Conservation (phyloP, 306 rosid species). For the Sophora flavescens region DNA sequence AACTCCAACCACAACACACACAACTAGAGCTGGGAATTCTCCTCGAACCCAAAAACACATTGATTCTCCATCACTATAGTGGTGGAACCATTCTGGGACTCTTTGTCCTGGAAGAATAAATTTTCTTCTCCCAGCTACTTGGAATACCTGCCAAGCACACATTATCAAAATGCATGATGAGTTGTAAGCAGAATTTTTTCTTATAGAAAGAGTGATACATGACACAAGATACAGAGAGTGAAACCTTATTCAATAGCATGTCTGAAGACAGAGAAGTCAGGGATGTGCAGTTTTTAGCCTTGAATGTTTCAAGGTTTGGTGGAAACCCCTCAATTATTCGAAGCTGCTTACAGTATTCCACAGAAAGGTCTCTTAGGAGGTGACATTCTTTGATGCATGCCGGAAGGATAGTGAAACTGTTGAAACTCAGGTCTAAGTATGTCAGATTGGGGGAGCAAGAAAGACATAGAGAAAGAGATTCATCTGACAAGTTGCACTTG, state of each 20-base stretch:
- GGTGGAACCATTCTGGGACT: no score
- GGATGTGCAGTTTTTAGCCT: not conserved
- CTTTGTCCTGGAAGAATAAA: no score
- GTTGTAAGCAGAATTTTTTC: no score
- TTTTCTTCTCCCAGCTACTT: no score
- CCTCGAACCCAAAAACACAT: no score
- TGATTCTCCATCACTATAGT: no score
- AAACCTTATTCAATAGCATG: conserved; percentile 16
- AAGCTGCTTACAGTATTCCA: conserved; percentile 4
- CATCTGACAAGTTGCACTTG: not conserved
- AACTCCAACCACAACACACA: no score
- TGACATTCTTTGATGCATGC: no score
- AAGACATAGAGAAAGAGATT: not conserved
- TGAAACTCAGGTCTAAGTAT: not conserved
- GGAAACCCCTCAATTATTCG: conserved; percentile 15
- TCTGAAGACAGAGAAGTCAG: not conserved
- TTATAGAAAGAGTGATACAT: not conserved
- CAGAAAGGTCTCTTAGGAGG: not conserved
- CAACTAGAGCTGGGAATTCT: no score
- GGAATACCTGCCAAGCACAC: no score
- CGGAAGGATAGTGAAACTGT: not conserved
- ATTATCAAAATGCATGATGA: conserved; percentile 32
- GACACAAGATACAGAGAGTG: not conserved
- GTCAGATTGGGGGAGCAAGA: not conserved
- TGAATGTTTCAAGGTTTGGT: not conserved